These are phyloP conservation scores for Penicillium concentricum DNA, from an alignment of 2,329 filamentous ascomycete species.

Conservation along the genomic window DNA sequence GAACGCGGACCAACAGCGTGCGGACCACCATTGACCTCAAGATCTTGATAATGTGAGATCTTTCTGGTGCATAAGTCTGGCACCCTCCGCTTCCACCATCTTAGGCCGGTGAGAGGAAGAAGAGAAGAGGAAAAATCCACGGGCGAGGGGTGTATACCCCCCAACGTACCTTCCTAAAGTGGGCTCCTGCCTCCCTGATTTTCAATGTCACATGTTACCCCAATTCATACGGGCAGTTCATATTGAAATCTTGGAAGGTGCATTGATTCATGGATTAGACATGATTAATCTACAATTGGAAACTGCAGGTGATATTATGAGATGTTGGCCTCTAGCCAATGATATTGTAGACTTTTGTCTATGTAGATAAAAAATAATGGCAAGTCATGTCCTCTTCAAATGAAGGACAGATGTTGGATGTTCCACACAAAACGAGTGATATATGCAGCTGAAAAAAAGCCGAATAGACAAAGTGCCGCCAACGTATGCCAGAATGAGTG, in stretches of 20 bases:
- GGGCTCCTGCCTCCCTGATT: not conserved
- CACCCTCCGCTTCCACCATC: too few species aligned
- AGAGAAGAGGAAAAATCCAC: not conserved
- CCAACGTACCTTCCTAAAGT: not conserved
- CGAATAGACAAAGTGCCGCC: not conserved
- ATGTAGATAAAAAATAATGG: not conserved
- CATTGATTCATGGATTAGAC: not conserved
- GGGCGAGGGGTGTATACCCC: not conserved
- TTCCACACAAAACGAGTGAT: conserved; percentile 1
- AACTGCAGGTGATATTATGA: not conserved
- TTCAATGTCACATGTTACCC: not conserved
- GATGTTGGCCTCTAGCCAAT: not conserved
- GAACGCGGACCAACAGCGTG: too few species aligned
- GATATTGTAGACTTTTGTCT: not conserved
- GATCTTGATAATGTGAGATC: not conserved
- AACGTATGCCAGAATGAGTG: not conserved
- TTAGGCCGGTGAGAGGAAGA: too few species aligned
- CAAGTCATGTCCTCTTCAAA: not conserved
- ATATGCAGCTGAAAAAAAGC: conserved; percentile 1
- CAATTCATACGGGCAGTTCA: not conserved
- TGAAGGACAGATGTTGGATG: not conserved
- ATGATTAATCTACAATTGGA: too few species aligned
- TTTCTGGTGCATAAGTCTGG: not conserved
- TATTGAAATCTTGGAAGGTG: not conserved
- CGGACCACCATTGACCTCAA: not conserved